Evolutionary conservation across 768 basidiomycete genomes (phyloP), one percentile per base, ranked within the genome.

Genomic region (Macrocybe gigantea): DNA sequence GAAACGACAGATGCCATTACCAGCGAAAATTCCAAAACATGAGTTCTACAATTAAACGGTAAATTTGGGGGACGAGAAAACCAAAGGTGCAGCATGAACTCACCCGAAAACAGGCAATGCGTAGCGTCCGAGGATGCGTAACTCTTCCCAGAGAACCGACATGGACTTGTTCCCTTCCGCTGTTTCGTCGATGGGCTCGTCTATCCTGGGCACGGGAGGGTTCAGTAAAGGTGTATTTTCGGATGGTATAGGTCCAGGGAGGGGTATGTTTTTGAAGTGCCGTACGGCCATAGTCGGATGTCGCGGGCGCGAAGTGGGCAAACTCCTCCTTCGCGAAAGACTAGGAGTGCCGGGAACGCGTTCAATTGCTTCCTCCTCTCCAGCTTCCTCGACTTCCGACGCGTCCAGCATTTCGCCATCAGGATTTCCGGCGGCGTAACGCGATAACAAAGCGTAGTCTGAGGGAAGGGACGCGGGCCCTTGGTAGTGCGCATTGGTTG

Each of bases 1-100:
- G 84, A 85, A 33, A 98, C 64, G 42, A 95, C 89, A 8, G 90
- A 84, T 3, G 83, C 83, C 35, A 95, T 73, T 40, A 91, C 78
- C 33, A 98, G 79, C 7, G 86, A 88, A 63, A 88, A 94, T 61
- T 98, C 94, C 13, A 90, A 73, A 13, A 91, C 44, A 52, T 89
- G 85, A 2, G 89, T 84, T 5, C 89, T 90, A 30, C 9, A 38
- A 41, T 29, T 12, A 33, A 15, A n/a, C 11, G 34, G 5, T 11
- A 42, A 49, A 12, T 48, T 47, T 35, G 3, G 31, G 13, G 7
- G 6, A 33, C 39, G 34, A 7, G 7, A 44, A 33, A 8, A 13
- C 42, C 44, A 14, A 12, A 41, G n/a, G 29, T 11, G 33, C 9
- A 32, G 5, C 7, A 48, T 52, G 8, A 31, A 70, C 79, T 49